Base-by-base conservation (phyloP, 2,329 filamentous ascomycete species). In the Diatrype stigma region DNA sequence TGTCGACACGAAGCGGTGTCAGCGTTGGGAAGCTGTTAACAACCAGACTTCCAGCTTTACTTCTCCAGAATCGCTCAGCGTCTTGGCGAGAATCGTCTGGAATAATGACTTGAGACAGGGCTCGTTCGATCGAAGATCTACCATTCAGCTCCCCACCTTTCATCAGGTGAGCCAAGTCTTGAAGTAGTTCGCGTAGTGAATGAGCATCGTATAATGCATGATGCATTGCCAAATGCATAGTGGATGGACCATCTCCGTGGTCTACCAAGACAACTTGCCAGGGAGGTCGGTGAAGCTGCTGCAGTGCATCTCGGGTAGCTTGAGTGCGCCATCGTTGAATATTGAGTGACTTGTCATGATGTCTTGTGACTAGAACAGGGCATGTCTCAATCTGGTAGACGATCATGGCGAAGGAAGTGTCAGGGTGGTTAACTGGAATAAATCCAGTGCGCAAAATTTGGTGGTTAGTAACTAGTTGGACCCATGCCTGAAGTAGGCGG, bases 141-240 rank as follows among this genome's bases (percentile, higher is more conserved):
- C 47, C n/a, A 3, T 32, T 16, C 1, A 58, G 47, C 5, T 53
- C 19, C 8, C 51, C 44, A 7, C 60, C 60, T 2, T 56, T 48
- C 5, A 76, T 37, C 6, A 65, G 32, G 1, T 45, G 46, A 1
- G 60, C 56, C 12, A 96, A 72, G 57, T 87, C 81, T 0, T 73
- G 62, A 2, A 96, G 68, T 1, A 96, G 76, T 1, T 75, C 62
- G 3, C 80, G 73, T 11, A 96, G 71, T 8, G 90, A 91, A 38
- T 82, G 77, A 0, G 90, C 92, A 70, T 96, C 92, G 58, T 95
- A 96, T 0, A 96, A 73, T 0, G 89, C 88, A 69, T 96, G 92
- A 56, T 95, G 87, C 2, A 90, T 75, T 1, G 73, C 64, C 3
- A 84, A 55, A 45, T 78, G 70, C 67, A 79, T 75, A 2, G 46